These are phyloP conservation scores for Paramecium octaurelia DNA, from an alignment of 73 alveolate genomes.

Conservation along the genomic window DNA sequence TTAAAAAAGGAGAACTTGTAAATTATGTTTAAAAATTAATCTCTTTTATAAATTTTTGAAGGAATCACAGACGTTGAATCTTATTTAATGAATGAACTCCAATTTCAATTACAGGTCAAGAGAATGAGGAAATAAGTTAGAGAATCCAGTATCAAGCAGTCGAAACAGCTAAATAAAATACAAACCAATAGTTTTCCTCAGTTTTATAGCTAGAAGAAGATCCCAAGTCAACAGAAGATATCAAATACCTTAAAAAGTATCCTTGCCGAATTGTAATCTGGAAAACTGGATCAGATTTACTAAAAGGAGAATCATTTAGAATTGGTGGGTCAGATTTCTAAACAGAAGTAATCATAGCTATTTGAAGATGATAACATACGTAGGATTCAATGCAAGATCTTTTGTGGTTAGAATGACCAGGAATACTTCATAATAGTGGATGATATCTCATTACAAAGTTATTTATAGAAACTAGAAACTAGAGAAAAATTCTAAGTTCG, in stretches of 20 bases:
- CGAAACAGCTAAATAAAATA: neutral
- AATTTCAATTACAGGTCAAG: neutral
- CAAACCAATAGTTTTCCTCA: neutral
- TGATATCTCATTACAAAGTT: constrained; percentile 8
- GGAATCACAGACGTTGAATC: neutral
- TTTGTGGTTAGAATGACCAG: neutral
- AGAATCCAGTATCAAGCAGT: neutral
- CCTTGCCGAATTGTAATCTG: neutral
- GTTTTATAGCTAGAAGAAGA: neutral
- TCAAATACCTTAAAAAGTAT: neutral
- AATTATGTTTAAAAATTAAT: neutral
- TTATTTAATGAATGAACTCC: neutral
- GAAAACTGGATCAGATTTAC: neutral
- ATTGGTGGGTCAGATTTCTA: neutral
- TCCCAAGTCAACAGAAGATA: neutral
- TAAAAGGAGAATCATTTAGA: neutral
- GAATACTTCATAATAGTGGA: neutral
- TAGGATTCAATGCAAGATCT: neutral
- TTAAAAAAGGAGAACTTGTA: neutral
- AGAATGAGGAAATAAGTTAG: neutral
- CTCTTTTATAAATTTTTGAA: neutral
- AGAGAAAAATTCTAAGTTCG: constrained; percentile 34
- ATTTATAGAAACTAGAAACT: neutral
- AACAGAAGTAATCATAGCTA: neutral
- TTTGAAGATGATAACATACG: neutral